A percentile compares a stretch with the other conserved stretches of the same genome.
Conservation (phyloP, 2,329 filamentous ascomycete species). For the Ophiostoma quercus region DNA sequence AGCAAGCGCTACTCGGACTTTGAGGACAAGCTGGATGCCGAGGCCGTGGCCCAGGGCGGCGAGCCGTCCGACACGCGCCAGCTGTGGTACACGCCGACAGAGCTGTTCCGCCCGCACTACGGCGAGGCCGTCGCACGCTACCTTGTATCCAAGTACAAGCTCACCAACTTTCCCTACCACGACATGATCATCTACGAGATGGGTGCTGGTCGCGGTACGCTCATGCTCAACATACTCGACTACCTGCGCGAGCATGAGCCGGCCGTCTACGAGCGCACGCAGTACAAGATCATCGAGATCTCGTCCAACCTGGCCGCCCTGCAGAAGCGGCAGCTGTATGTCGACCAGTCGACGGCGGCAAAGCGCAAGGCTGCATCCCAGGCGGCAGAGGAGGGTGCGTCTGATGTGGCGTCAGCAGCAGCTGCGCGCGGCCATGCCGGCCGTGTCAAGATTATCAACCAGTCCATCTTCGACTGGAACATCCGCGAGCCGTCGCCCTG, state of each 20-base stretch:
- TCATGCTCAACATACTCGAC: slow-evolving; percentile 97
- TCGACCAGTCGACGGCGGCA: not conserved
- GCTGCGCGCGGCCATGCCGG: slow-evolving; percentile 68
- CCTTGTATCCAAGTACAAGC: slow-evolving; percentile 90
- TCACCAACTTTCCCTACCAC: slow-evolving; percentile 89
- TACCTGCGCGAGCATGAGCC: slow-evolving; percentile 87
- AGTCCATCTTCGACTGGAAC: slow-evolving; percentile 91
- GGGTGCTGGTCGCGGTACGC: slow-evolving; percentile 91
- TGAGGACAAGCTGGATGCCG: slow-evolving; percentile 77
- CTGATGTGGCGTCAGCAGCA: slow-evolving; percentile 16
- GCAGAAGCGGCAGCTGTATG: slow-evolving; percentile 62
- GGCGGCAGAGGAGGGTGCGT: not conserved
- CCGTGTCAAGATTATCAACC: slow-evolving; percentile 92
- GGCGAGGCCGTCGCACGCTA: slow-evolving; percentile 96
- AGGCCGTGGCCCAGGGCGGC: slow-evolving; percentile 49
- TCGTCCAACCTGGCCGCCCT: slow-evolving; percentile 72
- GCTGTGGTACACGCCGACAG: slow-evolving; percentile 96
- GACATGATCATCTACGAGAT: slow-evolving; percentile 98
- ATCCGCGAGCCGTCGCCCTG: slow-evolving; percentile 84
- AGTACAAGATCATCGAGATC: slow-evolving; percentile 95
- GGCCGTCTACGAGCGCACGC: slow-evolving; percentile 87
- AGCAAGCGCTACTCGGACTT: slow-evolving; percentile 81
- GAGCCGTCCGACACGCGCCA: slow-evolving; percentile 70
- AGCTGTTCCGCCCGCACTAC: slow-evolving; percentile 94
- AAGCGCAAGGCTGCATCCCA: slow-evolving; percentile 21